These are phyloP conservation scores for Thermothielavioides terrestris DNA, from an alignment of 495 filamentous ascomycete genomes.

Conservation along the genomic window DNA sequence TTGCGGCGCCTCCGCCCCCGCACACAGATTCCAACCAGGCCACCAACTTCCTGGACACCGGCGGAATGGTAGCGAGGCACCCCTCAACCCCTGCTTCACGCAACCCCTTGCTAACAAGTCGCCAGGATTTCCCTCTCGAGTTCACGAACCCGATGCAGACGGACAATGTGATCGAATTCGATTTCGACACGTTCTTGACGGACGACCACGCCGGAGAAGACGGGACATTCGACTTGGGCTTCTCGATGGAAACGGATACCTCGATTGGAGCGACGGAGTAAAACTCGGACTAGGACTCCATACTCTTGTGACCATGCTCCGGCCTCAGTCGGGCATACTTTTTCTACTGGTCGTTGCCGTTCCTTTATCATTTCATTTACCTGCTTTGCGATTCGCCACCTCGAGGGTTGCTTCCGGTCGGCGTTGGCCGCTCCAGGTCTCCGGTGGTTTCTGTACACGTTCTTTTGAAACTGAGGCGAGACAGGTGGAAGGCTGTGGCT, in stretches of 20 bases:
- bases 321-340: not conserved
- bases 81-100: not conserved
- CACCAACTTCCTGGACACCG: conserved; percentile 27
- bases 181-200: conserved; percentile 91
- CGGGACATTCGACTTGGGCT: conserved; percentile 38
- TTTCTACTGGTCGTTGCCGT: not conserved
- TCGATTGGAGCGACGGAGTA: conserved; percentile 45
- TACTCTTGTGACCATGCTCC: not conserved
- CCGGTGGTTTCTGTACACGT: conserved; percentile 1
- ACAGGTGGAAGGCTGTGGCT: conserved; percentile 3
- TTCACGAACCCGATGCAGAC: conserved; percentile 54
- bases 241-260: conserved; percentile 38
- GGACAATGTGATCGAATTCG: conserved; percentile 74
- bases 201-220: conserved; percentile 33
- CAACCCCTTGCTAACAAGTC: conserved; percentile 7
- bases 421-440: not conserved
- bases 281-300: conserved; percentile 2
- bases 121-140: conserved; percentile 43
- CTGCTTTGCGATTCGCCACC: not conserved
- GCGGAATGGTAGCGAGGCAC: conserved; percentile 30
- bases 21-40: conserved; percentile 35
- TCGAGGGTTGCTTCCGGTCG: not conserved
- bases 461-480: not conserved
- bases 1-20: conserved; percentile 37
- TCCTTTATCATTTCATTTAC: not conserved